Evolutionary conservation across 1,284 basidiomycete species (phyloP), one percentile per base, ranked within the genome.

Genomic region (Phlebopus sp.): DNA sequence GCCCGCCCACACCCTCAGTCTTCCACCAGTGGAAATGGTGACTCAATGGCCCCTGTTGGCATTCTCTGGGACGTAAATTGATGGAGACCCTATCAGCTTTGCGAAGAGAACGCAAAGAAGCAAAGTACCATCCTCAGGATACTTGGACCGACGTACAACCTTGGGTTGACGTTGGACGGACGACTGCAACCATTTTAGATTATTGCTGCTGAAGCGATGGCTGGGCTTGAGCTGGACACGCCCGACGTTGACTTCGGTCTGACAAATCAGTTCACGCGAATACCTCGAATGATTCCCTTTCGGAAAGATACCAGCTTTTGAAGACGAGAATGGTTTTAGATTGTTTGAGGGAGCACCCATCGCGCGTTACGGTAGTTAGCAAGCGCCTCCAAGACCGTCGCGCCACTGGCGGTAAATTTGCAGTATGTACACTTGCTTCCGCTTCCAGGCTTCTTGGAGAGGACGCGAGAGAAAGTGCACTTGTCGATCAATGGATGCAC

Each of bases 291-390:
- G 79, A 62, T 78, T 76, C 62, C 73, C 73, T 14, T 35, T 70
- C 46, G 77, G 72, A 46, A 74, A 75, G 69, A 53, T 81, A 44
- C 83, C 83, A n/a, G 72, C 70, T 19, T 79, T 85, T 53, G 77
- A 80, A 63, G 68, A 66, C 49, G 58, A 66, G 39, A 72, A 80
- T 48, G 80, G 79, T 42, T 67, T 77, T 59, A 63, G 62, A 55
- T 63, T 86, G 51, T 68, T 70, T 55, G 83, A 86, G 72, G 71
- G 70, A 23, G 69, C 70, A 37, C 70, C 82, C 50, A 83, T 86
- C 59, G 75, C 80, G 30, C 74, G 72, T 53, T 79, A 82, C 66
- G 69, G 82, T 77, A 73, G 80, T 77, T 7, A 31, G 14, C 14
- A 9, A 23, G 3, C 1, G 1, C 44, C 30, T n/a, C n/a, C 23